Evolutionary conservation across 495 filamentous ascomycete genomes (phyloP), one percentile per base, ranked within the genome.

Genomic region (Neurospora sp.): DNA sequence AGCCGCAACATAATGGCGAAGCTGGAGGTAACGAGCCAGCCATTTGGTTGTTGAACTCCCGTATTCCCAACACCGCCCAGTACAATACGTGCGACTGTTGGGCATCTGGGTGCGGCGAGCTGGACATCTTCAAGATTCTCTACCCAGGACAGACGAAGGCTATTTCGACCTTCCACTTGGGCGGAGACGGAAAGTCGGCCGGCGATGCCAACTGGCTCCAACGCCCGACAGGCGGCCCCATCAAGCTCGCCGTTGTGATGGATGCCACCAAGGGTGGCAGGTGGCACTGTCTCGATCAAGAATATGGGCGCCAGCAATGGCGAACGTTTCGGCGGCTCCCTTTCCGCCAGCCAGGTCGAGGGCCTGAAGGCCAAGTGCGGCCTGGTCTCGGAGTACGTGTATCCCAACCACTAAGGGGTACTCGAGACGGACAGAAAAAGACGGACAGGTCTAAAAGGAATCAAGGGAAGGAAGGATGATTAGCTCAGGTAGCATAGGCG

Each of bases 91-190:
- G 92, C 83, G 89, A 85, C 69, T 93, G 92, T 81, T 93, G 90
- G 90, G 78, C 79, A 3, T 81, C 85, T 20, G 81, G 79, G 69
- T 93, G 92, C 76, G 91, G 90, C 72, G 91, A 93, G 82, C 85
- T 92, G 65, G 92, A 93, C 77, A 79, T 92, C 12, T 88, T 90
- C 73, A 91, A 93, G 80, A 83, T 91, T 40, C 86, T 93, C 5
- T 75, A 79, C 39, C 53, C 77, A 4, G 87, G 88, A 39, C 83
- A 82, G 72, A 77, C 75, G 35, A 84, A 83, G 61, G 79, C 80
- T 65, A 90, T 88, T 77, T 85, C 87, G 4, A 90, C 90, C 8
- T 82, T 91, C 71, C 91, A 92, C 79, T 2, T 59, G 4, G 48
- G 22, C 0, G 48, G 3, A 4, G 3, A 12, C 2, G n/a, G n/a